Percentiles rank a stretch among this genome's conserved stretches.
These are phyloP conservation scores for Phytopythium helicoides DNA, from an alignment of 352 stramenopile species.

Conservation along the genomic window DNA sequence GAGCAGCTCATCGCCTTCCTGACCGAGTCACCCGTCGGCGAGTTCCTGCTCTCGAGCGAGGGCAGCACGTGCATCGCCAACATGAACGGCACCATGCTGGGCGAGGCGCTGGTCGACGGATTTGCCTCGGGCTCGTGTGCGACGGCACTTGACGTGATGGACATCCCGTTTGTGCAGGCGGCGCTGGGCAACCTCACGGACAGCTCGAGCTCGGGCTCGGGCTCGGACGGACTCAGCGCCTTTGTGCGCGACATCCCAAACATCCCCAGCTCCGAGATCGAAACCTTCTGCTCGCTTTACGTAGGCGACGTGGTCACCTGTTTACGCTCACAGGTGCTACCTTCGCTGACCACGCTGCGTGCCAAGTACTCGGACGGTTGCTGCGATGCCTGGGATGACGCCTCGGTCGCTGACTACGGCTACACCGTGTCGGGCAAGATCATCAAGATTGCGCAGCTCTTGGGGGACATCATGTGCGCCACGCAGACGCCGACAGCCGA, in stretches of 20 bases:
- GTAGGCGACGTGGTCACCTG: constrained; percentile 45
- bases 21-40: constrained; percentile 21
- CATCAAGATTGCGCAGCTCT: constrained; percentile 49
- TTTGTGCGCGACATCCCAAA: constrained; percentile 26
- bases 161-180: constrained; percentile 43
- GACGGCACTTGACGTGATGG: constrained; percentile 23
- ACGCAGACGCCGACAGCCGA: constrained; percentile 42
- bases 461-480: constrained; percentile 50
- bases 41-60: constrained; percentile 37
- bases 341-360: constrained; percentile 46
- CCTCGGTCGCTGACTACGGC: constrained; percentile 39
- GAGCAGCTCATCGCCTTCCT: constrained; percentile 23
- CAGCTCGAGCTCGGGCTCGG: background rate
- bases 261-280: constrained; percentile 31
- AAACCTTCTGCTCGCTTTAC: constrained; percentile 54
- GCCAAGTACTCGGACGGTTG: constrained; percentile 43
- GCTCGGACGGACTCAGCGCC: constrained; percentile 19
- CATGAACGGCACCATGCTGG: constrained; percentile 50
- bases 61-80: constrained; percentile 57
- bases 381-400: constrained; percentile 47
- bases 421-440: constrained; percentile 62
- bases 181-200: constrained; percentile 35
- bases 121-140: constrained; percentile 33
- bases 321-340: constrained; percentile 46
- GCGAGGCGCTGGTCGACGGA: constrained; percentile 29